Base-by-base conservation (phyloP, 2,329 filamentous ascomycete genomes). In the Colletotrichum orchidophilum region DNA sequence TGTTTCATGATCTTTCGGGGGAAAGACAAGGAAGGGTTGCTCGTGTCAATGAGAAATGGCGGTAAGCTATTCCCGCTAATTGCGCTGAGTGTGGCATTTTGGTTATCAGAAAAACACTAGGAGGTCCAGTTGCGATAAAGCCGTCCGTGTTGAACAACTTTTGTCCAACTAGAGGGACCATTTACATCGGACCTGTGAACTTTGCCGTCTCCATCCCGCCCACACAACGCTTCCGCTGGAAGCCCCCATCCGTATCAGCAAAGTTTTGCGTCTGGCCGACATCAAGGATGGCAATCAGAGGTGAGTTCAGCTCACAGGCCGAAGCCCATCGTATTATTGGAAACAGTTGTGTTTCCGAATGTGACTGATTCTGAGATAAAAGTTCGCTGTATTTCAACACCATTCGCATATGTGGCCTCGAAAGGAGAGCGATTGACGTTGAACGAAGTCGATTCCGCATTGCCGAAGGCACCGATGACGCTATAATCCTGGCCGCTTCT, bases 291-390 rank as follows among this genome's bases (percentile, higher is more conserved):
- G 63, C 46, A 24, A 66, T 49, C 9, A 66, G 42, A 13, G 54
- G 54, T 9, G 63, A 55, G 26, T 54, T 42, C 46, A 66, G n/a
- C 24, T 55, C 52, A 12, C 55, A 54, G 21, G 31, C 46, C 46
- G 26, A 66, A 26, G 9, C 63, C 63, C 39, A 66, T 58, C 13
- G 63, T 66, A 27, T 50, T 60, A 15, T 52, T 58, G 21, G 53
- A 21, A 9, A 66, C 39, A 2, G 63, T 18, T 24, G 55, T 58
- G 4, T 29, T 29, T 7, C 27, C 27, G 7, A 54, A 15, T 5
- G 52, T 54, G 13, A 31, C 52, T 29, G 52, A 54, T 29, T 54
- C 52, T n/a, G 52, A 54, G 26, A 54, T 54, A 26, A 54, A 54
- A 7, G 52, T 54, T 11, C 52, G 26, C 7, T 54, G 52, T 1